phyloP scores from a whole-genome alignment of 139 green algal species.

The Bryopsis sp. region DNA sequence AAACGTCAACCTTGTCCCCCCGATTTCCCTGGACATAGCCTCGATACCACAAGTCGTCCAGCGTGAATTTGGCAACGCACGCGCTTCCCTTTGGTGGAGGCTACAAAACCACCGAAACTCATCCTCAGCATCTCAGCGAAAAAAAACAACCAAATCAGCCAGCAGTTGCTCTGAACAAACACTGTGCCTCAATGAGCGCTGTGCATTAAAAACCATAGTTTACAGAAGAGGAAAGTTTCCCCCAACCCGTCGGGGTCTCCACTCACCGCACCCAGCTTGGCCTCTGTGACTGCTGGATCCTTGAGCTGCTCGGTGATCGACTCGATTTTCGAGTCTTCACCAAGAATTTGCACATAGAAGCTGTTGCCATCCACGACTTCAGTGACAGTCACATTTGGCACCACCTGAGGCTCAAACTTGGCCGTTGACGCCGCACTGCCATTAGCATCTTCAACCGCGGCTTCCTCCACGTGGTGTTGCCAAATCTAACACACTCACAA shows the following conservation, averaged over 20 bases:
- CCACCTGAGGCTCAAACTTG: conserved; percentile 13
- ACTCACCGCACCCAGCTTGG: too few relatives aligned
- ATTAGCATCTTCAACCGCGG: conserved; percentile 13
- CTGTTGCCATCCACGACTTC: conserved; percentile 58
- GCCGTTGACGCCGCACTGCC: background rate
- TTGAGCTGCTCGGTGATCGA: background rate
- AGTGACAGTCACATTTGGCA: conserved; percentile 61
- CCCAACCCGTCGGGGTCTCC: too few relatives aligned
- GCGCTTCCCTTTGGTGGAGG: conserved; percentile 32
- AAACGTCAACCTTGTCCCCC: conserved; percentile 57
- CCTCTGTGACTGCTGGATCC: too few relatives aligned
- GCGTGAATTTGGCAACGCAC: conserved; percentile 59
- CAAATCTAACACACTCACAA: conserved; percentile 2
- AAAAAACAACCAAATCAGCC: too few relatives aligned
- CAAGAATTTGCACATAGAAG: conserved; percentile 67
- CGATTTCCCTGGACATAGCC: conserved; percentile 31
- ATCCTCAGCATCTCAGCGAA: background rate
- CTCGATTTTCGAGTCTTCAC: background rate
- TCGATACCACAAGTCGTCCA: conserved; percentile 76
- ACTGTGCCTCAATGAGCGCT: too few relatives aligned
- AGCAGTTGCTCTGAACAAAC: too few relatives aligned
- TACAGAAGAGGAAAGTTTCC: too few relatives aligned
- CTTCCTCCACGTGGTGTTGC: conserved; percentile 11
- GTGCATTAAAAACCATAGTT: too few relatives aligned
- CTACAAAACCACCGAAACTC: background rate